Evolutionary conservation across 1,139 yeast genomes (phyloP), one percentile per base, ranked within the genome.

Genomic region (Saccharomycopsis hybrid): DNA sequence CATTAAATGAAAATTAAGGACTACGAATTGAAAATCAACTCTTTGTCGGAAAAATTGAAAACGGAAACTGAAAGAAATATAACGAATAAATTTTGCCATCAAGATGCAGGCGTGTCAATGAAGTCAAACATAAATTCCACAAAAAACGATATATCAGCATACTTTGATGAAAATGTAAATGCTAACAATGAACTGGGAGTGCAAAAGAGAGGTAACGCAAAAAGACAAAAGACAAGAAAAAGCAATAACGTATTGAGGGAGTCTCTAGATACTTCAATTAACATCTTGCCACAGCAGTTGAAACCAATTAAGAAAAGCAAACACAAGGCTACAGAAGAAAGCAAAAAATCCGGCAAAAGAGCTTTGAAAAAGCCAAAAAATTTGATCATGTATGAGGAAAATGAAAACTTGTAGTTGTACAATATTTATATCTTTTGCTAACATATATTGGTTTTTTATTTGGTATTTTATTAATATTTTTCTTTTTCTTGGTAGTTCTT

Each of bases 41-140:
- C 7, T 8, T 42, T 49, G 24, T 31, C 47, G 9, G 52, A 49
- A 30, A 49, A 42, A 35, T 35, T 49, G 11, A 36, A 47, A 42
- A 30, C 42, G 4, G 37, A 43, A 24, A 42, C 47, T n/a, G 52
- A 49, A 44, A 46, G 36, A 24, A 46, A 46, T 29, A 29, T 49
- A 13, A 37, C 13, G 11, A 43, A 36, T 11, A 49, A 37, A 35
- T n/a, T n/a, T n/a, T 3, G 24, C n/a, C 41, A 44, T 4, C 25
- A 25, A 5, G 33, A 5, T 2, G 24, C 27, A 30, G 44, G 18
- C 5, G 27, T 2, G 8, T n/a, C n/a, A n/a, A n/a, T n/a, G n/a
- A n/a, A n/a, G n/a, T n/a, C n/a, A n/a, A 9, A 25, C 30, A 27
- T 25, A 7, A n/a, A n/a, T n/a, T n/a, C n/a, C n/a, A n/a, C n/a